These are phyloP conservation scores for Lipomyces japonicus DNA, from an alignment of 805 yeast genomes.

Conservation along the genomic window DNA sequence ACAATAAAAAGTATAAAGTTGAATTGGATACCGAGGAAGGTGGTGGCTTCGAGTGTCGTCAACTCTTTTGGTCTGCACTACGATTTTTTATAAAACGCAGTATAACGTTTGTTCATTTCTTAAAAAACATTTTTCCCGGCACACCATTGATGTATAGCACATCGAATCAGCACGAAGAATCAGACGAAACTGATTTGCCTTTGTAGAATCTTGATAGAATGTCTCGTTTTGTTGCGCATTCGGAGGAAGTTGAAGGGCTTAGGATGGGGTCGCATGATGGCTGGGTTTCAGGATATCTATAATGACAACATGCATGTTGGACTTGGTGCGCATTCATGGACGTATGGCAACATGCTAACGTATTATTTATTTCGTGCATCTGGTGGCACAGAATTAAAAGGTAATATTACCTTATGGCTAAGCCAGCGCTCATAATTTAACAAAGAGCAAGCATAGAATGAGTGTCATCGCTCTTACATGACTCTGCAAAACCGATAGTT, in stretches of 20 bases:
- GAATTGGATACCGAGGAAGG: neutral
- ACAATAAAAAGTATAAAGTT: conserved; percentile 1
- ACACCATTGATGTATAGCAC: conserved; percentile 17
- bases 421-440: neutral
- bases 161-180: conserved; percentile 8
- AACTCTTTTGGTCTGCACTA: conserved; percentile 4
- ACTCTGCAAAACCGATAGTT: conserved; percentile 4
- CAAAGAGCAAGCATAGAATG: conserved; percentile 16
- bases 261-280: conserved; percentile 18
- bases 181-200: conserved; percentile 13
- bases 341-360: conserved; percentile 19
- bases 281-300: conserved; percentile 11
- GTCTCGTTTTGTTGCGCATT: conserved; percentile 15
- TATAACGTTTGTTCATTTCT: neutral
- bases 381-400: conserved; percentile 18
- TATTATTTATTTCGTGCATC: conserved; percentile 21
- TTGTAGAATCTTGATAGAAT: conserved; percentile 17
- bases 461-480: conserved; percentile 14
- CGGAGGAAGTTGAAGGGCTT: conserved; percentile 13
- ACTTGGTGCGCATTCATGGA: conserved; percentile 3
- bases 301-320: conserved; percentile 19
- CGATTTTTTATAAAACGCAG: conserved; percentile 1
- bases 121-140: conserved; percentile 1
- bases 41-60: neutral
- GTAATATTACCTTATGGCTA: conserved; percentile 16